Evolutionary conservation across 352 stramenopile genomes (phyloP).

Genomic region (Phytophthora ohioensis): DNA sequence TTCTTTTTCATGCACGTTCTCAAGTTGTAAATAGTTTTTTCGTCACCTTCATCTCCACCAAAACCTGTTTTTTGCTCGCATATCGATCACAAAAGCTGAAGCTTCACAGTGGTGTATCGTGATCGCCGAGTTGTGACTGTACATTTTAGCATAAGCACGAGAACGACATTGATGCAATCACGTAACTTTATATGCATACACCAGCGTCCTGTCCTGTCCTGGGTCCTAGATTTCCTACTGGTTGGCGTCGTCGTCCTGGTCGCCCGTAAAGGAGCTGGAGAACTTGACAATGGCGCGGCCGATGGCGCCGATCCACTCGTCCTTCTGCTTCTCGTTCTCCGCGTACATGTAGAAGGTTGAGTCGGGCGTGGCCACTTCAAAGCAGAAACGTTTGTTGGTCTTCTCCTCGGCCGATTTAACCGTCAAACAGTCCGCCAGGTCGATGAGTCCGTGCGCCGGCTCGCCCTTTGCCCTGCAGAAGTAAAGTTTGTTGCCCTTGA

Average conservation of each 20-base stretch:
- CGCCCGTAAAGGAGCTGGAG: constrained; percentile 96
- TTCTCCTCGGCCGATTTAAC: constrained; percentile 93
- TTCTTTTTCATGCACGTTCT: constrained; percentile 31
- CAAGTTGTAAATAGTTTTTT: constrained; percentile 45
- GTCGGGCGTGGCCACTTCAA: constrained; percentile 91
- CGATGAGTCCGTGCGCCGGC: constrained; percentile 89
- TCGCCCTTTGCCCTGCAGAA: constrained; percentile 82
- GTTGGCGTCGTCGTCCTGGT: constrained; percentile 79
- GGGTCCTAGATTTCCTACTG: constrained; percentile 1
- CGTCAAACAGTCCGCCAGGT: constrained; percentile 90
- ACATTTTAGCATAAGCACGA: no score
- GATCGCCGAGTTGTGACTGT: constrained; percentile 9
- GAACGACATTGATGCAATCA: not conserved
- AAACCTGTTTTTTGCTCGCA: constrained; percentile 9
- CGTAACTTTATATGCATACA: constrained; percentile 15
- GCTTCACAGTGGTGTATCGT: constrained; percentile 10
- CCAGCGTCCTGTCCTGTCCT: constrained; percentile 11
- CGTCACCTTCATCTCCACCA: constrained; percentile 2
- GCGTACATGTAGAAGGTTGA: constrained; percentile 94
- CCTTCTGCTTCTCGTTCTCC: constrained; percentile 92
- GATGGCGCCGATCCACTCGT: constrained; percentile 96
- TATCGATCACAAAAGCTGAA: not conserved
- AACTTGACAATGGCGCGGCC: constrained; percentile 98
- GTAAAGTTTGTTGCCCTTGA: constrained; percentile 93
- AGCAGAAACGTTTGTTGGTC: constrained; percentile 92